Percentiles rank a stretch among this genome's conserved stretches.
phyloP scores from a whole-genome alignment of 2,329 filamentous ascomycete genomes.

The Aspergillus quadricinctus region DNA sequence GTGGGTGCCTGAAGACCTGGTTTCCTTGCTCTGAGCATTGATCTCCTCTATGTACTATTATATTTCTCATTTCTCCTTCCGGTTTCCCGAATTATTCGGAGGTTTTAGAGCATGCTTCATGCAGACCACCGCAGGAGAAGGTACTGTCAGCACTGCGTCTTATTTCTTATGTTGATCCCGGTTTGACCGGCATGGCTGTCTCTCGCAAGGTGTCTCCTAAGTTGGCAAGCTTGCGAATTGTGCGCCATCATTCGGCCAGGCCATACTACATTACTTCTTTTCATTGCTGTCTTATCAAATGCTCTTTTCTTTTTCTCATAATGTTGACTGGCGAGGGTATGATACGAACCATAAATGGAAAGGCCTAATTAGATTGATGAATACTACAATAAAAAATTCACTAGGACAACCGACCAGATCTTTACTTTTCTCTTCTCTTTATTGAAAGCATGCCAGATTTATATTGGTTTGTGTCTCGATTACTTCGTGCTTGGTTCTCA shows the following conservation, averaged over 20 bases:
- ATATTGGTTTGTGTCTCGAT: neutral
- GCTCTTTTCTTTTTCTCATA: neutral
- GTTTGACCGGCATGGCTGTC: neutral
- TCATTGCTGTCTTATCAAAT: neutral
- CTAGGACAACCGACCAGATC: too few species aligned
- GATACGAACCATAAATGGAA: neutral
- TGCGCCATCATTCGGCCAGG: neutral
- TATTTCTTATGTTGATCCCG: neutral
- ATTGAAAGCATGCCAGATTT: neutral
- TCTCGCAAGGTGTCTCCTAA: neutral
- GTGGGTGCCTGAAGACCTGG: conserved; percentile 13
- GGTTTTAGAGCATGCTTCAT: too few species aligned
- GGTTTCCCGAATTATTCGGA: neutral
- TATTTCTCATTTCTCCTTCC: neutral
- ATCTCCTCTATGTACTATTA: conserved; percentile 12
- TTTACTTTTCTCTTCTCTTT: too few species aligned
- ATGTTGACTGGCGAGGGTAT: neutral
- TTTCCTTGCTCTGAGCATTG: neutral
- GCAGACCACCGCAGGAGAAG: neutral
- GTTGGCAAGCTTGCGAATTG: neutral
- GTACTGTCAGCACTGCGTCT: neutral
- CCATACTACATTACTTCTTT: neutral
- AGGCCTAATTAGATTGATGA: neutral
- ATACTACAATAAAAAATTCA: neutral
- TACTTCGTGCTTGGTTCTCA: too few species aligned